Percentiles rank a stretch among this genome's conserved stretches.
Evolutionary conservation across 176 grass and related monocot genomes (phyloP).

Genomic region (Eremochloa ophiuroides): DNA sequence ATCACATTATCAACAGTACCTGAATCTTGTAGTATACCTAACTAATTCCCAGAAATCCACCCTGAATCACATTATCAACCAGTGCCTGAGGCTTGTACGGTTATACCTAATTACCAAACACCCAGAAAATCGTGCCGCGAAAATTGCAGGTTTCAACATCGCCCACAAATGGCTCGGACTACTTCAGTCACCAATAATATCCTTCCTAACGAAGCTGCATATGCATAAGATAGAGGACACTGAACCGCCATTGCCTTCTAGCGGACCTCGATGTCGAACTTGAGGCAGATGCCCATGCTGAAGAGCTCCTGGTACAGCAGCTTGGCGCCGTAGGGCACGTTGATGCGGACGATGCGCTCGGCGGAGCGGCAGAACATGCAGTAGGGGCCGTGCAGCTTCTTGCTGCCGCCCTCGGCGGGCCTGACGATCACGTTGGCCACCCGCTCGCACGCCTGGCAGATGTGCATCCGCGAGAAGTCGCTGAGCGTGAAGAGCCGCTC

Average conservation of each 20-base stretch:
- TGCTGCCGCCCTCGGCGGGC: slow-evolving; percentile 4
- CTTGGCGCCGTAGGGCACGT: slow-evolving; percentile 63
- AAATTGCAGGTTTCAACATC: neutral
- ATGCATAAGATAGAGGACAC: too few species aligned
- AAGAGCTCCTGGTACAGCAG: slow-evolving; percentile 74
- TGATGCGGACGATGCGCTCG: slow-evolving; percentile 43
- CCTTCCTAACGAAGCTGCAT: too few species aligned
- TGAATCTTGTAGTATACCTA: neutral
- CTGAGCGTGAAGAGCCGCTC: slow-evolving; percentile 63
- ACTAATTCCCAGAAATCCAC: neutral
- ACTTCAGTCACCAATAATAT: too few species aligned
- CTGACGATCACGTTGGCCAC: slow-evolving; percentile 47
- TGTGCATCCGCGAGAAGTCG: slow-evolving; percentile 48
- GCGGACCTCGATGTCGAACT: slow-evolving; percentile 52
- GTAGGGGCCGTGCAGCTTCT: slow-evolving; percentile 49
- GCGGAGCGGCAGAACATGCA: slow-evolving; percentile 51
- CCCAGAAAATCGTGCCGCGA: neutral
- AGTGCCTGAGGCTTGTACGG: neutral
- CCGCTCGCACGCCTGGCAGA: slow-evolving; percentile 37
- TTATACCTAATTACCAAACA: too few species aligned
- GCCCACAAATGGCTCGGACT: too few species aligned
- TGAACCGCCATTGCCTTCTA: neutral
- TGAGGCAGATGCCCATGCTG: slow-evolving; percentile 70
- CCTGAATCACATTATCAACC: neutral
- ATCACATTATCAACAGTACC: neutral